phyloP scores from a whole-genome alignment of 208 protist genomes.

The Balamuthia mandrillaris region DNA sequence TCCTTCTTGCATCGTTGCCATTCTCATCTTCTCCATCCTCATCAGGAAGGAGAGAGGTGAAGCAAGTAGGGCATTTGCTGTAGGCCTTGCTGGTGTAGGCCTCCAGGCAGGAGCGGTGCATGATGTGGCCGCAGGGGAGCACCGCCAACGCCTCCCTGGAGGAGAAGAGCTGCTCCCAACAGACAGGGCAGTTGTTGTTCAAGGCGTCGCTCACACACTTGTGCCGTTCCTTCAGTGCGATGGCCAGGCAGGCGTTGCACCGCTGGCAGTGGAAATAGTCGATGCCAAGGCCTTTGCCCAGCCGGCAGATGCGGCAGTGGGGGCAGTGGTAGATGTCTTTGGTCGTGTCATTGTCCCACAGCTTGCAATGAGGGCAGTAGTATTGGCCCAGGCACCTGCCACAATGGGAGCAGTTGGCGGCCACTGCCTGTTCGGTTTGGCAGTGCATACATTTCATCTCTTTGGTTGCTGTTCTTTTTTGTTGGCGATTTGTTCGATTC shows the following conservation, averaged over 20 bases:
- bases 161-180: slow-evolving; percentile 24
- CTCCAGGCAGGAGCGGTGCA: slow-evolving; percentile 6
- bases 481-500: not conserved
- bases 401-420: not conserved
- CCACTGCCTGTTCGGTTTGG: not conserved
- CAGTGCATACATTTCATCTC: slow-evolving; percentile 34
- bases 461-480: not conserved
- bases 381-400: not conserved
- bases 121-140: slow-evolving; percentile 2
- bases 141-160: not conserved
- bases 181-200: slow-evolving; percentile 26
- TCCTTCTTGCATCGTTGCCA: too few species aligned
- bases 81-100: not conserved
- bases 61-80: slow-evolving; percentile 22
- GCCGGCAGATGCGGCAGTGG: not conserved
- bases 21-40: too few species aligned
- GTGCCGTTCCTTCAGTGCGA: not conserved
- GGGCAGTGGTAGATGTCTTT: slow-evolving; percentile 17
- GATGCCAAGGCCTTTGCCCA: not conserved
- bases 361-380: not conserved
- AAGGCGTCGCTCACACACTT: slow-evolving; percentile 5
- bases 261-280: slow-evolving; percentile 13
- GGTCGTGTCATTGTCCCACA: not conserved
- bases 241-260: slow-evolving; percentile 20
- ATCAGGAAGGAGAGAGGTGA: too few species aligned